phyloP scores from a whole-genome alignment of 331 rosid genomes.

The Malus hybrid region DNA sequence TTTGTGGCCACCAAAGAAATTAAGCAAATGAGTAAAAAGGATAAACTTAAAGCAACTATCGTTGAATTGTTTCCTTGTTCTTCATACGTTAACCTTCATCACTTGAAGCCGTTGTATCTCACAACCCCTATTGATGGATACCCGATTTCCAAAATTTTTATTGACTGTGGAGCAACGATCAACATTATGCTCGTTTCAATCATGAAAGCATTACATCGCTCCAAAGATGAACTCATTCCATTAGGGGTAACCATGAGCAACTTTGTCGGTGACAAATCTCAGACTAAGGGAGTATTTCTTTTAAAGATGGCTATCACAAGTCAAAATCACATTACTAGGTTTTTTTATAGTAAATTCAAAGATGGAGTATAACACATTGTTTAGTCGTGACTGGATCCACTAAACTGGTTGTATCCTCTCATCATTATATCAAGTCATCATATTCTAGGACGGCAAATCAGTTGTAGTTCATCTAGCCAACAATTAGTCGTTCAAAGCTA shows the following conservation, averaged over 20 bases:
- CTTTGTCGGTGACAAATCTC: not conserved
- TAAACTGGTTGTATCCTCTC: rapidly evolving
- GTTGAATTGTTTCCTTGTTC: rapidly evolving
- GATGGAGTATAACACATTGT: rapidly evolving
- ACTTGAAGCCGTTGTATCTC: too few relatives aligned
- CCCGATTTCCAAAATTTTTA: too few relatives aligned
- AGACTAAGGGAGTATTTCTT: rapidly evolving
- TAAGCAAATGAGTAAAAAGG: rapidly evolving
- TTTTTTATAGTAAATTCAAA: too few relatives aligned
- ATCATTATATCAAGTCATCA: not conserved
- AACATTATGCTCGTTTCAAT: too few relatives aligned
- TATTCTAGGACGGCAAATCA: rapidly evolving
- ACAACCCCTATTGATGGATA: rapidly evolving
- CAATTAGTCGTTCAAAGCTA: too few relatives aligned
- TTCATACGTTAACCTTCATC: rapidly evolving
- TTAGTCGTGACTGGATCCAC: too few relatives aligned
- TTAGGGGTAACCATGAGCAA: not conserved
- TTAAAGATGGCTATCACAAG: not conserved
- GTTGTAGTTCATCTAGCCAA: rapidly evolving
- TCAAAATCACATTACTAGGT: rapidly evolving
- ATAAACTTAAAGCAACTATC: too few relatives aligned
- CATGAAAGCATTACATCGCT: not conserved
- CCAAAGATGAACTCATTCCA: not conserved
- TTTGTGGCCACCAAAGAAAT: rapidly evolving
- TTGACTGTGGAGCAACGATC: too few relatives aligned